These are phyloP conservation scores for Fusarium nygamai DNA, from an alignment of 2,329 filamentous ascomycete genomes.

Conservation along the genomic window DNA sequence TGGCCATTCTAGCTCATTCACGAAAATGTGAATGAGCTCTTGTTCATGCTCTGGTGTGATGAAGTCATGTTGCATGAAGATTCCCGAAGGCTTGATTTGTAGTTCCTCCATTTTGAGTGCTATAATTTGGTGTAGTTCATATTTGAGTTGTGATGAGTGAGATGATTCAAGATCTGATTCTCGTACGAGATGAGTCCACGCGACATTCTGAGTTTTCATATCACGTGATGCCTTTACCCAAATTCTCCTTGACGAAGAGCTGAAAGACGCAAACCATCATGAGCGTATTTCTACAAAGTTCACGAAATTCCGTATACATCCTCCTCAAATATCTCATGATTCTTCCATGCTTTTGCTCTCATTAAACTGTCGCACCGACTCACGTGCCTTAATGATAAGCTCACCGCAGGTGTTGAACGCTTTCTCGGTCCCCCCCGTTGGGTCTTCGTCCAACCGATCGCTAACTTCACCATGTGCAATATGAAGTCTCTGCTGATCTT, in stretches of 20 bases:
- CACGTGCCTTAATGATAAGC: fast-evolving
- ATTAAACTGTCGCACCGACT: background rate
- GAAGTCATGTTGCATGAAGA: slow-evolving; percentile 59
- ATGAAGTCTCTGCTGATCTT: background rate
- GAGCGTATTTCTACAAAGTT: background rate
- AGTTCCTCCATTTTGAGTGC: slow-evolving; percentile 40
- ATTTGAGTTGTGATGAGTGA: background rate
- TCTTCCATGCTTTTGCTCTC: fast-evolving
- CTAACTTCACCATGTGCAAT: background rate
- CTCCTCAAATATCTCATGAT: fast-evolving
- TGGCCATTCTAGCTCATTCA: slow-evolving; percentile 57
- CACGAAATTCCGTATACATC: background rate
- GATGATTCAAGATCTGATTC: background rate
- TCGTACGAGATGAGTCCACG: background rate
- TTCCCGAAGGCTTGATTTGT: slow-evolving; percentile 46
- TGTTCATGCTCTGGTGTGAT: slow-evolving; percentile 57
- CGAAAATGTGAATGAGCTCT: slow-evolving; percentile 55
- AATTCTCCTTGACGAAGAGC: background rate
- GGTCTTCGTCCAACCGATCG: fast-evolving
- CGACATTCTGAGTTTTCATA: slow-evolving; percentile 5
- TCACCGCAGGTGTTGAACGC: background rate
- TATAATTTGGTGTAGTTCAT: background rate
- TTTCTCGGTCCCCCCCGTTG: fast-evolving
- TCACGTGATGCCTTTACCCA: background rate
- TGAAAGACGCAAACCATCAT: background rate